Conservation (phyloP, 176 grass and related monocot species). For the Stipa capillata region DNA sequence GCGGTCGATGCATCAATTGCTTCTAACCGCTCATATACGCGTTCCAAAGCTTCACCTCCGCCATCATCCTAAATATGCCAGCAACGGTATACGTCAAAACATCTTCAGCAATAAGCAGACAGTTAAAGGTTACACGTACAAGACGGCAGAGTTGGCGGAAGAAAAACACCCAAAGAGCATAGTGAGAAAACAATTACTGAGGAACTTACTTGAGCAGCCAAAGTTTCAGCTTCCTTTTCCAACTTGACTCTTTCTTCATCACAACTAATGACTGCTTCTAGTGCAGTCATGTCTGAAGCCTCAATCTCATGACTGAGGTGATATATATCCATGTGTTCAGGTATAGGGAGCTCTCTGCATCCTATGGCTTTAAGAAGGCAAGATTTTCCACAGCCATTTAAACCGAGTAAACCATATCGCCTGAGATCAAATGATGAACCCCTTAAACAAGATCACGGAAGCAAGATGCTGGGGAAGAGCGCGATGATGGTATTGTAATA, state of each 20-base stretch:
- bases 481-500: background rate
- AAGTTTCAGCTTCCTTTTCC: slow-evolving; percentile 75
- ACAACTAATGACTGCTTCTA: slow-evolving; percentile 68
- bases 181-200: background rate
- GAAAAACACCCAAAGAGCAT: background rate
- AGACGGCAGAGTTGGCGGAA: background rate
- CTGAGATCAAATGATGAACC: slow-evolving; percentile 27
- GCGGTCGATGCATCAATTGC: slow-evolving; percentile 85
- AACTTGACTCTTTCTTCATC: slow-evolving; percentile 73
- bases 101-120: background rate
- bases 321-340: slow-evolving; percentile 76
- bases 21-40: slow-evolving; percentile 76
- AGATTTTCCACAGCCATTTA: slow-evolving; percentile 88
- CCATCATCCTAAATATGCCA: slow-evolving; percentile 57
- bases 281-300: slow-evolving; percentile 79
- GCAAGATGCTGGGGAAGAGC: background rate
- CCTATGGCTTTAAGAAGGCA: slow-evolving; percentile 68
- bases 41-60: slow-evolving; percentile 79
- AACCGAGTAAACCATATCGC: slow-evolving; percentile 77
- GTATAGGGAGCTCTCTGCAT: slow-evolving; percentile 65
- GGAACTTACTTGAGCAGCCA: slow-evolving; percentile 23
- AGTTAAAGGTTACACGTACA: background rate
- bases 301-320: slow-evolving; percentile 76
- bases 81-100: background rate
- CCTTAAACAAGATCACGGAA: background rate